These are phyloP conservation scores for Trichosporon sp. DNA, from an alignment of 1,284 basidiomycete genomes.

Conservation along the genomic window DNA sequence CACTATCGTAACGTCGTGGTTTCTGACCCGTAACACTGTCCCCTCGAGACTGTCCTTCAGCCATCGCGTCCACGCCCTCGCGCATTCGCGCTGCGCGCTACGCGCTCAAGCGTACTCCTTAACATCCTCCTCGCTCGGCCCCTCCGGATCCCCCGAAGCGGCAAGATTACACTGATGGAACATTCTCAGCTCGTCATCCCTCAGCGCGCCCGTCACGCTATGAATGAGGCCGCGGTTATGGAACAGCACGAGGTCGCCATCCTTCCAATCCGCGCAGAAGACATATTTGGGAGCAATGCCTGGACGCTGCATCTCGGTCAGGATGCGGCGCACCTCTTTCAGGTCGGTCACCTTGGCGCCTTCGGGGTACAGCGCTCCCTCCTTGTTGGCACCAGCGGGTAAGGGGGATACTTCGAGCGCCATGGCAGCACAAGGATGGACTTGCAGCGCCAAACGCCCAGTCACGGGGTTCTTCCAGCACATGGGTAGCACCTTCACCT, in stretches of 20 bases:
- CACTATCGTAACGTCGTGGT: too few species aligned
- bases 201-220: slow-evolving; percentile 69
- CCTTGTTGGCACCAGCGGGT: slow-evolving; percentile 53
- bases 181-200: slow-evolving; percentile 61
- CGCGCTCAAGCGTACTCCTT: slow-evolving; percentile 56
- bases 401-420: slow-evolving; percentile 61
- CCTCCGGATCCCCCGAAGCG: slow-evolving; percentile 62
- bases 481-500: slow-evolving; percentile 64
- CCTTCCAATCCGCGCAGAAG: slow-evolving; percentile 56
- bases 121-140: slow-evolving; percentile 61
- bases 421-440: slow-evolving; percentile 61
- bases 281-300: slow-evolving; percentile 61
- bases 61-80: too few species aligned
- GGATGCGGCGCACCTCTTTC: slow-evolving; percentile 60
- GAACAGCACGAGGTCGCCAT: slow-evolving; percentile 63
- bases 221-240: slow-evolving; percentile 71
- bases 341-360: slow-evolving; percentile 66
- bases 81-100: too few species aligned
- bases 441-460: slow-evolving; percentile 67
- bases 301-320: slow-evolving; percentile 74
- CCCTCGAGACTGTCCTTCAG: too few species aligned
- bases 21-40: too few species aligned
- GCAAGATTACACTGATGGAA: slow-evolving; percentile 81
- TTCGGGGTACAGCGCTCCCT: slow-evolving; percentile 59
- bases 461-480: slow-evolving; percentile 81